Percentiles rank a stretch among this genome's conserved stretches.
phyloP scores from a whole-genome alignment of 495 filamentous ascomycete species.

The Lasiosphaeria ovina region DNA sequence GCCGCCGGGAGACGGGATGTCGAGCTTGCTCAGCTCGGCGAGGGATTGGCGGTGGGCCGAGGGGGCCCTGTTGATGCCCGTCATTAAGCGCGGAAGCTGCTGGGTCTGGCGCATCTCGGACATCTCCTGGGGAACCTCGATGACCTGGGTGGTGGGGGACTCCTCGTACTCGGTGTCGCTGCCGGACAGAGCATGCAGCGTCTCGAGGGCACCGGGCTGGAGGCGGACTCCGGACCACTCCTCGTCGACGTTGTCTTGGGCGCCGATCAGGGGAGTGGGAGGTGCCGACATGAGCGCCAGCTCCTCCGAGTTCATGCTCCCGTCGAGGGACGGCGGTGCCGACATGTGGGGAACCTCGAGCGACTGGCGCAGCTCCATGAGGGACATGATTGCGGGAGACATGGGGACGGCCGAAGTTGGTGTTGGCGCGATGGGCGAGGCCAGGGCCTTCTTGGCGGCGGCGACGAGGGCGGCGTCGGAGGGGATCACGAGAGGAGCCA shows the following conservation, averaged over 20 bases:
- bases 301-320: slow-evolving; percentile 82
- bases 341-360: slow-evolving; percentile 67
- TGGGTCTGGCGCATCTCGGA: slow-evolving; percentile 35
- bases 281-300: slow-evolving; percentile 75
- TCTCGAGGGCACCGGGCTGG: slow-evolving; percentile 73
- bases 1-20: slow-evolving; percentile 84
- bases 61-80: slow-evolving; percentile 28
- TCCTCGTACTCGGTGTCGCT: slow-evolving; percentile 52
- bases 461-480: slow-evolving; percentile 24
- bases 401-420: slow-evolving; percentile 74
- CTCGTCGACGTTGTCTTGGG: slow-evolving; percentile 47
- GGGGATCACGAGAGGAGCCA: slow-evolving; percentile 74
- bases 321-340: slow-evolving; percentile 83
- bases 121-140: slow-evolving; percentile 46
- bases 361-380: slow-evolving; percentile 55
- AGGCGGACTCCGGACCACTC: slow-evolving; percentile 68
- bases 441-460: slow-evolving; percentile 32
- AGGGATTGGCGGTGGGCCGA: slow-evolving; percentile 46
- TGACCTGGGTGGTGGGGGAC: slow-evolving; percentile 50
- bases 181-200: slow-evolving; percentile 69
- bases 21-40: slow-evolving; percentile 62
- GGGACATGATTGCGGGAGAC: slow-evolving; percentile 67
- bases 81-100: slow-evolving; percentile 39
- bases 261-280: slow-evolving; percentile 70
- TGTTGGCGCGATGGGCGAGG: slow-evolving; percentile 72